These are phyloP conservation scores for Aspergillus ochraceus DNA, from an alignment of 2,329 filamentous ascomycete species.

Conservation along the genomic window DNA sequence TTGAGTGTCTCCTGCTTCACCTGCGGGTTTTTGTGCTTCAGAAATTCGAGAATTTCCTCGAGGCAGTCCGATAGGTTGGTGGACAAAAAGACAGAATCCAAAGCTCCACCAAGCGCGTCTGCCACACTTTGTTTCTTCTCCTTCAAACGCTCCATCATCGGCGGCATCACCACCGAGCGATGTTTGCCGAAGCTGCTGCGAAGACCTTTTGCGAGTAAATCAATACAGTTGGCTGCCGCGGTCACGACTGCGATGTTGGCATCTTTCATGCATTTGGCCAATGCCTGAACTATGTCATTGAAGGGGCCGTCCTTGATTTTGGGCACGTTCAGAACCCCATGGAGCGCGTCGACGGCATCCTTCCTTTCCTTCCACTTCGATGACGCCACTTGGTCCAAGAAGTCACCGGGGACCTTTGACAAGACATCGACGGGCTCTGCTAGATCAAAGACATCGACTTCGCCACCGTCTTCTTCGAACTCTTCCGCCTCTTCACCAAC, in stretches of 20 bases:
- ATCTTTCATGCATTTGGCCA: slow-evolving; percentile 98
- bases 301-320: slow-evolving; percentile 90
- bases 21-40: slow-evolving; percentile 94
- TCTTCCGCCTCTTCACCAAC: slow-evolving; percentile 61
- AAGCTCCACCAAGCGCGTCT: slow-evolving; percentile 80
- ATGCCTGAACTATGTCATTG: slow-evolving; percentile 74
- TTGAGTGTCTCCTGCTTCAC: slow-evolving; percentile 95
- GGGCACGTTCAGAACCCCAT: slow-evolving; percentile 75
- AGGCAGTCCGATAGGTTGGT: slow-evolving; percentile 80
- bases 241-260: slow-evolving; percentile 95
- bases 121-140: slow-evolving; percentile 92
- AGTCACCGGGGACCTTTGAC: slow-evolving; percentile 76
- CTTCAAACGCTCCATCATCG: slow-evolving; percentile 93
- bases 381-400: slow-evolving; percentile 79
- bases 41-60: slow-evolving; percentile 82
- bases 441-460: slow-evolving; percentile 78
- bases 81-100: slow-evolving; percentile 68
- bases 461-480: slow-evolving; percentile 58
- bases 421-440: slow-evolving; percentile 86
- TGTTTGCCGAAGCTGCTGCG: slow-evolving; percentile 78
- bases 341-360: slow-evolving; percentile 83
- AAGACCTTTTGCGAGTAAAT: slow-evolving; percentile 82
- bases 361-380: slow-evolving; percentile 99
- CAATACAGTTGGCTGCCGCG: slow-evolving; percentile 88
- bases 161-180: slow-evolving; percentile 74